Base-by-base conservation (phyloP, 2,329 filamentous ascomycete genomes). In the Aureobasidium mangrovei region DNA sequence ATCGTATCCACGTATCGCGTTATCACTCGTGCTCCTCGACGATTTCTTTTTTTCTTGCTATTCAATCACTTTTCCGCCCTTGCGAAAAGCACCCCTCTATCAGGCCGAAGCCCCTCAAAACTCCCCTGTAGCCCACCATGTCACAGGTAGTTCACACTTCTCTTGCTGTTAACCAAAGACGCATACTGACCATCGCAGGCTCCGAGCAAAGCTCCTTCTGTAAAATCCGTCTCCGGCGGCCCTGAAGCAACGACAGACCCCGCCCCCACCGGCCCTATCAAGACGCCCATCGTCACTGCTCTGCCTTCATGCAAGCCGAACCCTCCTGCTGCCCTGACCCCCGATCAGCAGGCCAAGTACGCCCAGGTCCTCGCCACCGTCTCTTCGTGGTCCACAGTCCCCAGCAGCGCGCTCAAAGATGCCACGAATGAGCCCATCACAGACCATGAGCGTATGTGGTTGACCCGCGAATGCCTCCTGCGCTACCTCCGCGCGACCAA, bases 401-500 rank as follows among this genome's bases (percentile, higher is more conserved):
- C 82, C 33, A 80, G 80, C 39, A 81, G 82, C 24, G 76, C 77
- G 5, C 79, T 80, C 53, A 84, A 80, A 58, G 74, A 74, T 53
- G 72, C 79, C 8, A 70, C 76, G 7, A 74, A 74, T 58, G 77
- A 81, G 2, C 82, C 88, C 2, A 72, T 97, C 56, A 83, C 82
- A 48, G 89, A 95, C 56, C 73, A 76, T 48, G 93, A 98, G 72
- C 85, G 82, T 65, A 82, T 93, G 73, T 98, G 89, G 83, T 79
- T 98, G 61, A 95, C 91, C 9, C 82, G 84, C 60, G 93, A 98
- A 69, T 97, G 91, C 67, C 78, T 98, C 12, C 78, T 96, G 39
- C 86, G 93, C 62, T 98, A 95, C 69, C 83, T 98, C 31, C 86
- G 91, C 57, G 93, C 93, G 24, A 91, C 89, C 36, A 96, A 95